Base-by-base conservation (phyloP, 225 moss, liverwort and hornwort genomes). In the Polytrichum formosum region DNA sequence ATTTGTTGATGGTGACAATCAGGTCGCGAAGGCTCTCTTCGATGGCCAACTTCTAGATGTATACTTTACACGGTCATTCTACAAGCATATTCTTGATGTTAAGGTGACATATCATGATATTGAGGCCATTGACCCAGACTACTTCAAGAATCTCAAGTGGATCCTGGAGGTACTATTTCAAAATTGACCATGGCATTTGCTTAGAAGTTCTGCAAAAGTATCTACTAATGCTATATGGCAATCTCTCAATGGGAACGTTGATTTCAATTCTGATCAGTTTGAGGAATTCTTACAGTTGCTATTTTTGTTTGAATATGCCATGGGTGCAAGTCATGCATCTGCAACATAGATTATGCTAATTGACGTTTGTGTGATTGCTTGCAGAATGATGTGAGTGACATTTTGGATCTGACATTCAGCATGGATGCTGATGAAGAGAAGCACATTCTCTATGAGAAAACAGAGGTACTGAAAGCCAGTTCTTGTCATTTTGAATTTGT, bases 341-440 rank as follows among this genome's bases (percentile, higher is more conserved):
- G 54, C 10, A 69, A 26, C 26, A 9, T 1, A 69, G 53, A 17
- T 55, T 69, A 26, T 46, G 46, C 46, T 16, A 46, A 46, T 13
- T 46, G 13, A 16, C 13, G 13, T 46, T 46, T 46, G 16, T 46
- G 46, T 68, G 26, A 53, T 68, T 19, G 30, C 22, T 68, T 68
- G 75, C 91, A 93, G 98, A 88, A 98, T 77, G 91, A 94, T 65
- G 81, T 92, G 53, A 98, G 88, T 76, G 94, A 98, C 72, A 92
- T 94, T 65, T 76, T 91, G 53, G 98, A 90, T 77, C 78, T 98
- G 71, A 92, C 92, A 25, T 98, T 98, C 56, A 94, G 98, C 83
- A 94, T 94, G 94, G 98, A 98, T 81, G 94, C 98, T 54, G 98
- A 98, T 81, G 98, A 98, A 75, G 98, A 98, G 84, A 98, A 98